Conservation (phyloP, 2,329 filamentous ascomycete species). For the Xylariaceae sp. region DNA sequence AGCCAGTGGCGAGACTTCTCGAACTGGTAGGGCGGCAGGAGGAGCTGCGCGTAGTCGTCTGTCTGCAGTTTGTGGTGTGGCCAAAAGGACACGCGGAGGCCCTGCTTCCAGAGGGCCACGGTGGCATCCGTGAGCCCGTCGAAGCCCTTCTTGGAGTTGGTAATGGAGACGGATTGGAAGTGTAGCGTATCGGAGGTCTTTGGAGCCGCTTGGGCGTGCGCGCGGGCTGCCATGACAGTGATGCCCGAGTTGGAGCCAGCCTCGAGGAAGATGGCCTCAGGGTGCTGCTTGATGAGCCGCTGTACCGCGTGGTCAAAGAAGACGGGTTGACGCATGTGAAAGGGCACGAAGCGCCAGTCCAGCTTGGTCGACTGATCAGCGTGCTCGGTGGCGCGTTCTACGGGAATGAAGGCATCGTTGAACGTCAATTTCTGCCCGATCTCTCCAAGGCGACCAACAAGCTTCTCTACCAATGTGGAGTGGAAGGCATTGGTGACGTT, state of each 20-base stretch:
- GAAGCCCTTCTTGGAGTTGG: constrained; percentile 8
- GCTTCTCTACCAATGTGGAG: constrained; percentile 30
- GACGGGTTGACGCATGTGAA: constrained; percentile 36
- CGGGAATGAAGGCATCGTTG: constrained; percentile 21
- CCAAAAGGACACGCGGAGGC: constrained; percentile 31
- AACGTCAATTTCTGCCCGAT: constrained; percentile 25
- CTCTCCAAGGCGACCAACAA: constrained; percentile 20
- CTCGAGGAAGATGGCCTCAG: constrained; percentile 29
- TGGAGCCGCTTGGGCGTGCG: constrained; percentile 1
- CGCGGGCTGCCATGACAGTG: constrained; percentile 25
- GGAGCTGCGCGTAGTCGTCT: constrained; percentile 9
- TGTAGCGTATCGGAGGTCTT: constrained; percentile 5
- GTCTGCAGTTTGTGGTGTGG: constrained; percentile 23
- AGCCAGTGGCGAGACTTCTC: constrained; percentile 33
- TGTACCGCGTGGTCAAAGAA: constrained; percentile 35
- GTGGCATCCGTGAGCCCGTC: constrained; percentile 19
- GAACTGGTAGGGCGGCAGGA: constrained; percentile 36
- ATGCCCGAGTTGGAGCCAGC: constrained; percentile 32
- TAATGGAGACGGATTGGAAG: constrained; percentile 13
- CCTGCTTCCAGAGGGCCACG: constrained; percentile 32
- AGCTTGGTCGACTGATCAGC: constrained; percentile 1
- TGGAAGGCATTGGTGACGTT: constrained; percentile 42
- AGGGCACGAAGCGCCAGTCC: constrained; percentile 13
- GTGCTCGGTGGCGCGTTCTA: constrained; percentile 20
- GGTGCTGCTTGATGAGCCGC: constrained; percentile 25